These are phyloP conservation scores for Cordyceps pruinosa DNA, from an alignment of 2,329 filamentous ascomycete genomes.

Conservation along the genomic window DNA sequence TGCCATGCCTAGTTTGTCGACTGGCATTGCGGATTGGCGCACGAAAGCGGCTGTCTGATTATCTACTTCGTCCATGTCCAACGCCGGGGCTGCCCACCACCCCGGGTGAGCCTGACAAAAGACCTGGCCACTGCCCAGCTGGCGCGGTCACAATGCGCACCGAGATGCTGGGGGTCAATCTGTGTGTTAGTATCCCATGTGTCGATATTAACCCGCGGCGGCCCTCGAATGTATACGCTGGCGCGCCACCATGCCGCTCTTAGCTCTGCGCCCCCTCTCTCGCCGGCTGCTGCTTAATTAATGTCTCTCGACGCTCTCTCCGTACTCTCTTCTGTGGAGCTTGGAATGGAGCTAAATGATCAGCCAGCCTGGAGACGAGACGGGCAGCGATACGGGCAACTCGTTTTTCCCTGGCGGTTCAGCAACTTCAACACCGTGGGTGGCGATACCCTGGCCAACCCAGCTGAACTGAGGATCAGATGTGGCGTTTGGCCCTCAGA, in stretches of 20 bases:
- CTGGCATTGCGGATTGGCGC: not conserved
- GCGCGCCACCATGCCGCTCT: not conserved
- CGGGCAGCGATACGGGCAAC: not conserved
- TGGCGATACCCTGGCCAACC: not conserved
- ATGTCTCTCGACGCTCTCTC: slow-evolving; percentile 3
- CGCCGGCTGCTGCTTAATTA: not conserved
- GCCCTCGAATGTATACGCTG: not conserved
- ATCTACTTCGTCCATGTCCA: not conserved
- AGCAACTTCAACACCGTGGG: not conserved
- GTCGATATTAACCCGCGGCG: not conserved
- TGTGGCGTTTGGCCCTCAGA: not conserved
- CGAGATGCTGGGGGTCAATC: not conserved
- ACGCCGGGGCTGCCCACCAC: not conserved
- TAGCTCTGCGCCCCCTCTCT: not conserved
- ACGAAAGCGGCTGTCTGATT: slow-evolving; percentile 4
- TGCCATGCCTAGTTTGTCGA: not conserved
- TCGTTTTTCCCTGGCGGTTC: not conserved
- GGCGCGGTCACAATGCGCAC: not conserved
- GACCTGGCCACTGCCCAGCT: not conserved
- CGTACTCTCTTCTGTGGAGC: slow-evolving; percentile 2
- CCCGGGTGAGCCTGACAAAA: slow-evolving; percentile 3
- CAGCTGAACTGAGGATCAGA: not conserved
- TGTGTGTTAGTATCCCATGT: not conserved
- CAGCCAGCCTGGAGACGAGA: not conserved
- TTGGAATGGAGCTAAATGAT: not conserved